Percentiles rank a stretch among this genome's conserved stretches.
Conservation (phyloP, 768 basidiomycete species). For the Brasilioporus rufonigricans region DNA sequence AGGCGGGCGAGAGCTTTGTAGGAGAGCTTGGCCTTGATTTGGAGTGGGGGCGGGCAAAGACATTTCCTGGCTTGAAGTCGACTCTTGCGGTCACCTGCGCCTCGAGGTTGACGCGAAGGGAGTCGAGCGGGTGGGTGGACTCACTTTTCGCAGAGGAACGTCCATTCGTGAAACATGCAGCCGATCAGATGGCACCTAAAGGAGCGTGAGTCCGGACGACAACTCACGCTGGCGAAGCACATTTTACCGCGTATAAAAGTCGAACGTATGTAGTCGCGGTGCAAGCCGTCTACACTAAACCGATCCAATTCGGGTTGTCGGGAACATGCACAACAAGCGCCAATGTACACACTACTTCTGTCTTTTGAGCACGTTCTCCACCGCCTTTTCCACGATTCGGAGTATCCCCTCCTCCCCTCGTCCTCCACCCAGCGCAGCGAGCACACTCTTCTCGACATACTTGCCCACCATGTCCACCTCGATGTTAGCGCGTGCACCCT, state of each 20-base stretch:
- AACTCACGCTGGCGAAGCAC: neutral
- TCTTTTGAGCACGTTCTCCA: conserved; percentile 43
- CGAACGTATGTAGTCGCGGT: neutral
- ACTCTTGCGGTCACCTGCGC: conserved; percentile 54
- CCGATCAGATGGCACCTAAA: too few relatives aligned
- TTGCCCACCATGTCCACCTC: conserved; percentile 96
- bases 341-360: neutral
- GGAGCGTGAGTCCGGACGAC: neutral
- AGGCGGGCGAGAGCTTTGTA: conserved; percentile 33
- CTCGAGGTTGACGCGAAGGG: conserved; percentile 13
- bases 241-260: too few relatives aligned
- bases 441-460: conserved; percentile 83
- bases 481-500: conserved; percentile 87
- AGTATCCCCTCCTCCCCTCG: conserved; percentile 44
- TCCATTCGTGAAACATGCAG: conserved; percentile 42
- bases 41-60: conserved; percentile 29
- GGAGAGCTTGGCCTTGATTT: conserved; percentile 52
- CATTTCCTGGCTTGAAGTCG: conserved; percentile 37
- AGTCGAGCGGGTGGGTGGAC: conserved; percentile 3
- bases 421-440: conserved; percentile 58
- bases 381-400: conserved; percentile 54
- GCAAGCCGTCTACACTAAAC: conserved; percentile 1
- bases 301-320: neutral
- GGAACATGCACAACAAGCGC: neutral
- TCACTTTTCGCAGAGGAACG: conserved; percentile 45